Base-by-base conservation (phyloP, 345 rosid species). In the Brassica carinata region DNA sequence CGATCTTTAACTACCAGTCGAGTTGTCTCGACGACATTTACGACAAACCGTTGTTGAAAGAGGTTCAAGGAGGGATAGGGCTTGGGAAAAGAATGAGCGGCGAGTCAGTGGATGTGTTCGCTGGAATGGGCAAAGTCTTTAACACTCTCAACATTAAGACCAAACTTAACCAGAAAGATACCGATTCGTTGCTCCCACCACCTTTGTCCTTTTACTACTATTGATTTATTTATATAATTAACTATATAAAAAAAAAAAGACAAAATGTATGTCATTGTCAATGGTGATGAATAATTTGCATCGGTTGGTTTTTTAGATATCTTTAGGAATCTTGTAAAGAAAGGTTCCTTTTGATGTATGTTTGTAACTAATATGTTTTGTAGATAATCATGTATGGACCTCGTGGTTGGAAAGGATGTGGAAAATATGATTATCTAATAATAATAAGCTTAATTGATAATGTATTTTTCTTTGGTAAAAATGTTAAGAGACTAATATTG, bases 171-270 rank as follows among this genome's bases (percentile, higher is more conserved):
- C 61, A 67, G 71, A 5, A 82, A 82, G 84, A 77, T 23, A 82
- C 81, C 65, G 81, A 82, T 63, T 0, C 75, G 6, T 77, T 82
- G 81, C 74, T 77, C 11, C 84, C 84, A 66, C 84, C 84, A 45
- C 84, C 84, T 48, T 72, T 82, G 74, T 82, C 84, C 64, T 82
- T 72, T 67, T 82, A 82, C 27, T 82, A 82, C 78, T 11, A 82
- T 29, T 82, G 62, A 82, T 82, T 71, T 17, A 30, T 55, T 62
- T 75, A 69, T 48, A 69, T 40, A 40, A 26, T 4, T 58, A 38
- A 14, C 18, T 48, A 19, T 69, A 17, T 23, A 2, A 1, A 38
- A 29, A 13, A 2, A 1, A 38, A 45, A 13, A 2, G 1, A 38
- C 30, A 13, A 45, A 34, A 36, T 70, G 75, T 77, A 77, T 0